Percentiles rank a stretch among this genome's conserved stretches.
These are phyloP conservation scores for Avena insularis DNA, from an alignment of 176 grass and related monocot genomes.

Conservation along the genomic window DNA sequence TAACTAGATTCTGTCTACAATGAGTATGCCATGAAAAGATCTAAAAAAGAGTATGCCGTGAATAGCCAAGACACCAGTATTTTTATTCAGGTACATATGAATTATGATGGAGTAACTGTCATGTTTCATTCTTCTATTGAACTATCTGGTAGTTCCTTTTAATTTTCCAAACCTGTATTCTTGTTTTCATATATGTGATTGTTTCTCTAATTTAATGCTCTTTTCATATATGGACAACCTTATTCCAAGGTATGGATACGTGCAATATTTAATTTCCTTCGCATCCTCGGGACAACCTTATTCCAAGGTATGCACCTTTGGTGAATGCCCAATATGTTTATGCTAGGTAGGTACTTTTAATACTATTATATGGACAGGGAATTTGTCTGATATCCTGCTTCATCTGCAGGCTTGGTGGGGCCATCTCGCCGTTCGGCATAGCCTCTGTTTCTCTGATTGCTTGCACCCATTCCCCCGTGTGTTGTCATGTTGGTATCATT, in stretches of 20 bases:
- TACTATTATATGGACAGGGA: not conserved
- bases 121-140: constrained; percentile 26
- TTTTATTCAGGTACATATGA: constrained; percentile 82
- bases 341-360: constrained; percentile 6
- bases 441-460: too few relatives aligned
- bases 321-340: constrained; percentile 31
- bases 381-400: constrained; percentile 2
- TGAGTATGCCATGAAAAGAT: constrained; percentile 63
- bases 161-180: constrained; percentile 17
- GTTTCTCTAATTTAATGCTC: not conserved
- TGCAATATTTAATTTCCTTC: constrained; percentile 97
- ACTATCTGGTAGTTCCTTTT: constrained; percentile 11
- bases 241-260: constrained; percentile 83
- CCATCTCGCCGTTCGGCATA: too few relatives aligned
- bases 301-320: constrained; percentile 72
- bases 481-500: too few relatives aligned
- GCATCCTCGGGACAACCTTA: constrained; percentile 81
- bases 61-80: constrained; percentile 99
- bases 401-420: too few relatives aligned
- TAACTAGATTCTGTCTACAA: constrained; percentile 96
- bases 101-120: not conserved
- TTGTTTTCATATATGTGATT: not conserved
- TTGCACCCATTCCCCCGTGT: too few relatives aligned
- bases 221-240: constrained; percentile 20
- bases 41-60: constrained; percentile 13